Percentiles rank a stretch among this genome's conserved stretches.
Evolutionary conservation across 805 yeast genomes (phyloP).

Genomic region (Candida boidinii): DNA sequence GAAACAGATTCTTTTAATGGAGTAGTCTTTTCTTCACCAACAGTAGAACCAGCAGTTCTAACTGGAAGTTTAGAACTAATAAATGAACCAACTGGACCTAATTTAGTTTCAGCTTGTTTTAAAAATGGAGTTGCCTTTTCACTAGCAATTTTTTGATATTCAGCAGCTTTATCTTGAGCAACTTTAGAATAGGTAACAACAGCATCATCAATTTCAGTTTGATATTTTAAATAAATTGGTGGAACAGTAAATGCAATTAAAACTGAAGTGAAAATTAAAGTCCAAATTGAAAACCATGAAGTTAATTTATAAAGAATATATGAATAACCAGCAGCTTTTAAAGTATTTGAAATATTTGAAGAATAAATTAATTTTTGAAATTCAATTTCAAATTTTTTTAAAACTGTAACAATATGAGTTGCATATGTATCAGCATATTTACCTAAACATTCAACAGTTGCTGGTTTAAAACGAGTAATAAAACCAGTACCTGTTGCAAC

Average conservation of each 20-base stretch:
- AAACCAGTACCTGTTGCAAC: conserved; percentile 71
- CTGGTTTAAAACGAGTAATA: conserved; percentile 67
- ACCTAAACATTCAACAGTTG: conserved; percentile 26
- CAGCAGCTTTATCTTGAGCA: conserved; percentile 43
- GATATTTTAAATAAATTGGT: conserved; percentile 60
- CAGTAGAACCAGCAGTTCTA: conserved; percentile 69
- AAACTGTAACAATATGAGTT: conserved; percentile 28
- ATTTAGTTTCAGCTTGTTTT: conserved; percentile 45
- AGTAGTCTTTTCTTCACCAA: conserved; percentile 26
- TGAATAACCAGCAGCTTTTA: conserved; percentile 61
- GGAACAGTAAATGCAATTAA: conserved; percentile 69
- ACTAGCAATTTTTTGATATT: conserved; percentile 29
- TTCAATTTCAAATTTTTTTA: conserved; percentile 43
- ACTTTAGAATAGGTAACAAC: conserved; percentile 36
- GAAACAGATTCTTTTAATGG: conserved; percentile 1
- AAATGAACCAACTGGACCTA: conserved; percentile 60
- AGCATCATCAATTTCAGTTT: conserved; percentile 67
- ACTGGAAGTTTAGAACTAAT: conserved; percentile 47
- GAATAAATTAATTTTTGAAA: conserved; percentile 55
- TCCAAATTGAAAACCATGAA: conserved; percentile 66
- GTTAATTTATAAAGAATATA: conserved; percentile 65
- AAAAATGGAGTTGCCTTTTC: conserved; percentile 47
- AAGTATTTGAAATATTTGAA: conserved; percentile 62
- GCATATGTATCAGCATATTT: conserved; percentile 19
- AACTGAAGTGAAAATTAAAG: conserved; percentile 49